Percentiles rank a stretch among this genome's conserved stretches.
These are phyloP conservation scores for Annulohypoxylon maeteangense DNA, from an alignment of 495 filamentous ascomycete species.

Conservation along the genomic window DNA sequence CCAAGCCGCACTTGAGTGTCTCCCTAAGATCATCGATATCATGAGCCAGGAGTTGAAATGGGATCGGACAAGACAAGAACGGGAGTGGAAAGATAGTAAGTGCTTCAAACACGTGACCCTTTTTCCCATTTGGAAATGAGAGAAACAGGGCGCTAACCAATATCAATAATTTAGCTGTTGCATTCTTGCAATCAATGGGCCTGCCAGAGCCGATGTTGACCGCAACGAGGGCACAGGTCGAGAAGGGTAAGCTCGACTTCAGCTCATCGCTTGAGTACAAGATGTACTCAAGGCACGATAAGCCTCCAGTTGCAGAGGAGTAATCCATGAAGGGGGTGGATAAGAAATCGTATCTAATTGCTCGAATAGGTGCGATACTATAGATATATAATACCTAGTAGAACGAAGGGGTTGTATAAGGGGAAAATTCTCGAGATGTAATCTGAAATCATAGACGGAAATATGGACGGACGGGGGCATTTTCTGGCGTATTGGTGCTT, in stretches of 20 bases:
- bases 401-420: constrained; percentile 18
- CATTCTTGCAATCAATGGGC: constrained; percentile 86
- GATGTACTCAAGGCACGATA: constrained; percentile 77
- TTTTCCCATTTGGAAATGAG: neutral
- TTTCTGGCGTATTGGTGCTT: constrained; percentile 31
- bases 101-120: constrained; percentile 12
- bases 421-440: constrained; percentile 1
- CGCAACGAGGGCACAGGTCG: constrained; percentile 78
- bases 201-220: constrained; percentile 78
- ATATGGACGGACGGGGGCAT: constrained; percentile 24
- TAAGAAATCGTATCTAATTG: constrained; percentile 6
- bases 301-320: constrained; percentile 42
- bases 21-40: constrained; percentile 89
- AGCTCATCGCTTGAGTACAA: constrained; percentile 74
- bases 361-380: constrained; percentile 1
- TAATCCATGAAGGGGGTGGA: constrained; percentile 3
- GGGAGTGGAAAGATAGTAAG: constrained; percentile 84
- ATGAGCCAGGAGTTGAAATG: constrained; percentile 92
- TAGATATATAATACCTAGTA: constrained; percentile 2
- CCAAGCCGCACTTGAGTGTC: constrained; percentile 90
- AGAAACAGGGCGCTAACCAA: constrained; percentile 1
- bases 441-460: constrained; percentile 33
- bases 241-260: constrained; percentile 77
- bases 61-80: constrained; percentile 76
- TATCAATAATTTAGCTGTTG: constrained; percentile 58